Evolutionary conservation across 1,284 basidiomycete genomes (phyloP).

Genomic region (Volvariella surrecta): DNA sequence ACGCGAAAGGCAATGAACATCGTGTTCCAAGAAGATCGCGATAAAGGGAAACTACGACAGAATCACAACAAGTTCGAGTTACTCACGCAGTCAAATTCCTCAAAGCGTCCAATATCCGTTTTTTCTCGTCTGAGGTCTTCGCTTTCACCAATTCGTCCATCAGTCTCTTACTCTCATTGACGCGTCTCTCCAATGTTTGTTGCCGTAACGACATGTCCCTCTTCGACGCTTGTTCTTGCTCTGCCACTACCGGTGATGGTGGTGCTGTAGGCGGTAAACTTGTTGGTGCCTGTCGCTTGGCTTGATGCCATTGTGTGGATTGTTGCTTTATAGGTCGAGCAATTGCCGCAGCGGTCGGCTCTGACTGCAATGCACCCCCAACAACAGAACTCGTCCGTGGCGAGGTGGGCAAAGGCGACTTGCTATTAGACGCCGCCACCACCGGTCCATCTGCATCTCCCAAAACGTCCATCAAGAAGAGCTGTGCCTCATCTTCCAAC

Average conservation of each 20-base stretch:
- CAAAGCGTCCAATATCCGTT: slow-evolving; percentile 45
- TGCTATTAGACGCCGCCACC: no score
- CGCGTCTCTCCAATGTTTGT: slow-evolving; percentile 50
- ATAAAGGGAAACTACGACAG: slow-evolving; percentile 6
- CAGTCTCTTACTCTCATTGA: slow-evolving; percentile 62
- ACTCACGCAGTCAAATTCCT: slow-evolving; percentile 37
- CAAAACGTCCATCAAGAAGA: no score
- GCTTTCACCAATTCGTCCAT: slow-evolving; percentile 50
- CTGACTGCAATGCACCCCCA: no score
- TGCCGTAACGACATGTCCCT: slow-evolving; percentile 41
- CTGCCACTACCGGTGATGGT: slow-evolving; percentile 9
- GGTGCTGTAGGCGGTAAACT: slow-evolving; percentile 8
- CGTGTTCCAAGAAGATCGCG: neutral
- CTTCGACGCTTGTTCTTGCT: slow-evolving; percentile 11
- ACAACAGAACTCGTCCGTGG: no score
- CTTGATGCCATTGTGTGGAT: slow-evolving; percentile 7
- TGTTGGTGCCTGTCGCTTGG: slow-evolving; percentile 36
- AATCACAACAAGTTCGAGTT: slow-evolving; percentile 23
- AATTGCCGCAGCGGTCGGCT: no score
- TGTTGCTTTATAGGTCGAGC: no score
- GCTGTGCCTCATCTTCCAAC: no score
- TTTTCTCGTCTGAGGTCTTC: slow-evolving; percentile 54
- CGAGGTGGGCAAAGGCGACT: no score
- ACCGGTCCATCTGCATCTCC: no score
- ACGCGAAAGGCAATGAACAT: slow-evolving; percentile 6